A percentile compares a stretch with the other conserved stretches of the same genome.
Evolutionary conservation across 1,284 basidiomycete species (phyloP).

Genomic region (Chalciporus piperatoides): DNA sequence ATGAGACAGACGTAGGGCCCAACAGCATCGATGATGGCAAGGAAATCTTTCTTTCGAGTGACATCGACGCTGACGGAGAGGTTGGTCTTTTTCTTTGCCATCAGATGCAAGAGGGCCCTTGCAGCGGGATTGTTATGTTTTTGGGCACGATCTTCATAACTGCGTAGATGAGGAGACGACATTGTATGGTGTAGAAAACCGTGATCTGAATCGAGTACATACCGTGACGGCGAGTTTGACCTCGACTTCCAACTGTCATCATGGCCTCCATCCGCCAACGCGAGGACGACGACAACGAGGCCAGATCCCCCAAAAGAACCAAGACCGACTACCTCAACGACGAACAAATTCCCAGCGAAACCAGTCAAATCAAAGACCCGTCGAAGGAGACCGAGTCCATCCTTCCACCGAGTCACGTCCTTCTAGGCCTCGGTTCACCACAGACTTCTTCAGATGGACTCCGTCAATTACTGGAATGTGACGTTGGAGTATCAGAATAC

Average conservation of each 20-base stretch:
- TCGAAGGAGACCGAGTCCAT: conserved; percentile 31
- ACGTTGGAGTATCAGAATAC: conserved; percentile 92
- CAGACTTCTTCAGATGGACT: conserved; percentile 43
- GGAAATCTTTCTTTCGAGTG: conserved; percentile 74
- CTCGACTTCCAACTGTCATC: conserved; percentile 22
- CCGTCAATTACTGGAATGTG: conserved; percentile 67
- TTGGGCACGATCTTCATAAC: conserved; percentile 65
- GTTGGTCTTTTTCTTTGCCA: conserved; percentile 88
- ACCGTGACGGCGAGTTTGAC: neutral
- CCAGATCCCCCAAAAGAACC: conserved; percentile 53
- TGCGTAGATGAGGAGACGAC: conserved; percentile 41
- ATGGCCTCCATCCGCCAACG: conserved; percentile 42
- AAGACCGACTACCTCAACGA: conserved; percentile 41
- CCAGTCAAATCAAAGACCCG: conserved; percentile 3
- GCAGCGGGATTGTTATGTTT: conserved; percentile 74
- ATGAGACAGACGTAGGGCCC: conserved; percentile 90
- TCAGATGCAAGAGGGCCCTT: conserved; percentile 73
- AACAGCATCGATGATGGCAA: conserved; percentile 85
- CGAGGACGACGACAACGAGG: conserved; percentile 44
- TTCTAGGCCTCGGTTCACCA: conserved; percentile 57
- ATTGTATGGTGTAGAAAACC: conserved; percentile 27
- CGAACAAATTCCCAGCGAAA: conserved; percentile 5
- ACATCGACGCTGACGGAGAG: conserved; percentile 97
- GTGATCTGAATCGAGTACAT: no score
- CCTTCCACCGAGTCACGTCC: conserved; percentile 68